phyloP scores from a whole-genome alignment of 1,284 basidiomycete species.

The Cryptococcus sp. region DNA sequence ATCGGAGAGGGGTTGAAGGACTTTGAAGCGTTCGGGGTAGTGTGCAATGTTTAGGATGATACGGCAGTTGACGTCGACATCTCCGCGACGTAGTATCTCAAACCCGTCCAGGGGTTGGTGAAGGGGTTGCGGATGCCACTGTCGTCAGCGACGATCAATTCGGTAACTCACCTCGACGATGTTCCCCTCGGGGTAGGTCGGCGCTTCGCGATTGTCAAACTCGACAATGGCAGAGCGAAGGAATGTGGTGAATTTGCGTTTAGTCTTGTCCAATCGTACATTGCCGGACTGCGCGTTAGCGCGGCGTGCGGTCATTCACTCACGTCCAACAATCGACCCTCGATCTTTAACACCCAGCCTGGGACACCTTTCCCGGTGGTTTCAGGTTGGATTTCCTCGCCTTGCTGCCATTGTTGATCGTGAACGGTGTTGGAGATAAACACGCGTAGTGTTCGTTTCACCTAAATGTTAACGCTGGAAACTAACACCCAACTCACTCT shows the following conservation, averaged over 20 bases:
- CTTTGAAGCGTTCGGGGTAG: constrained; percentile 80
- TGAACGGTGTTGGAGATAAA: constrained; percentile 87
- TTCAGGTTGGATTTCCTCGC: constrained; percentile 52
- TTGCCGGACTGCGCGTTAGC: constrained; percentile 52
- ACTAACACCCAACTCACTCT: constrained; percentile 39
- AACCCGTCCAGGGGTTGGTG: constrained; percentile 80
- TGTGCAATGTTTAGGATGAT: constrained; percentile 82
- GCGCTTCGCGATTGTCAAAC: constrained; percentile 74
- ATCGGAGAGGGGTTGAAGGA: constrained; percentile 73
- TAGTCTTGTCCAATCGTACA: constrained; percentile 68
- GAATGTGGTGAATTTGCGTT: constrained; percentile 81
- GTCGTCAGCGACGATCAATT: neutral
- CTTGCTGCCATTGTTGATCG: constrained; percentile 76
- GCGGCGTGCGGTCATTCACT: constrained; percentile 19
- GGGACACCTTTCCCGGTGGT: constrained; percentile 75
- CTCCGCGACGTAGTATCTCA: constrained; percentile 79
- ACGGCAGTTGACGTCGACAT: constrained; percentile 72
- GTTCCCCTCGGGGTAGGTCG: constrained; percentile 70
- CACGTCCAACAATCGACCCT: constrained; percentile 74
- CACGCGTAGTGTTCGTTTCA: constrained; percentile 79
- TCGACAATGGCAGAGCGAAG: constrained; percentile 84
- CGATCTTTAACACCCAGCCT: constrained; percentile 85
- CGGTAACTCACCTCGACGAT: constrained; percentile 47
- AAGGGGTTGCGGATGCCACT: constrained; percentile 61
- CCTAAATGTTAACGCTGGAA: constrained; percentile 55